A percentile compares a stretch with the other conserved stretches of the same genome.
Evolutionary conservation across 148 eudicot genomes (phyloP).

Genomic region (Chenopodium quinoa): DNA sequence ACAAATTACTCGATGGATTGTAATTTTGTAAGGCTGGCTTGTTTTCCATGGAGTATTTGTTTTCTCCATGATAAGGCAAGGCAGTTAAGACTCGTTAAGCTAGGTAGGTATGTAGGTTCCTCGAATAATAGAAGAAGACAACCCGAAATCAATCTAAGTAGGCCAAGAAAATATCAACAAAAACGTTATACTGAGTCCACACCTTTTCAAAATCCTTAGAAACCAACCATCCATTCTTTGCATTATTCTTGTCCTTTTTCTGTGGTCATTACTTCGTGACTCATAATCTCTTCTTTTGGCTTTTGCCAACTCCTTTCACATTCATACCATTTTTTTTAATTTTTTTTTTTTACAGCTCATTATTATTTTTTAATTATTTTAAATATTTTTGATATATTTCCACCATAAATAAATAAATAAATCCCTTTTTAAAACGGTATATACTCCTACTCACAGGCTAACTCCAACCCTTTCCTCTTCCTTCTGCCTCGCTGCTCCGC

Average conservation of each 20-base stretch:
- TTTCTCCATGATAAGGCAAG: no score
- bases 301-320: neutral
- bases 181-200: constrained; percentile 21
- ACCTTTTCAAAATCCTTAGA: constrained; percentile 10
- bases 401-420: neutral
- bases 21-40: no score
- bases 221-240: neutral
- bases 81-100: no score
- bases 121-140: no score
- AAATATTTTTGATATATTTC: neutral
- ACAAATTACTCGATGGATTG: no score
- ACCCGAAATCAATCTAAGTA: no score
- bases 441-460: neutral
- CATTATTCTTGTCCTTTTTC: neutral
- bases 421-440: neutral
- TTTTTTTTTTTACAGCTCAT: neutral
- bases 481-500: constrained; percentile 6
- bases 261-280: constrained; percentile 9
- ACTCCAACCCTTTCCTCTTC: constrained; percentile 4
- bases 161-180: no score
- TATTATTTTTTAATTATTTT: neutral
- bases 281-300: constrained; percentile 1
- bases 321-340: neutral
- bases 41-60: no score
- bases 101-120: no score